Evolutionary conservation across 495 filamentous ascomycete genomes (phyloP), one percentile per base, ranked within the genome.

Genomic region (Cercophora scortea): DNA sequence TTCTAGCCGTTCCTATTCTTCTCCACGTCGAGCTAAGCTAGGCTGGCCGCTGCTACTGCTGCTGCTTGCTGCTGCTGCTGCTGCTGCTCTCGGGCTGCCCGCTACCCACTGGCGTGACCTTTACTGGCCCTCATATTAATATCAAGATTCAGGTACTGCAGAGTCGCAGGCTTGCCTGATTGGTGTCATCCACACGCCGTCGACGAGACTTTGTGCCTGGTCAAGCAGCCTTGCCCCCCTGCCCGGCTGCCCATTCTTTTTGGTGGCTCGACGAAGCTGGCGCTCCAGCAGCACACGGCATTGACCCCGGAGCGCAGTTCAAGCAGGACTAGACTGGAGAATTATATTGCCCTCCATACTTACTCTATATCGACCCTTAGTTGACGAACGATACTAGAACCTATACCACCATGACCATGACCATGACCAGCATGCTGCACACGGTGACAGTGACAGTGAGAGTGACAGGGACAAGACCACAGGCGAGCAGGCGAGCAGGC

Each of bases 81-180:
- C 25, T 25, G 25, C 25, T 25, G 25, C 25, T 25, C 25, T 25
- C 25, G 25, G 25, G 25, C 25, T 25, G 25, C 25, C 25, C 25
- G 25, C 25, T 13, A 11, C 43, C 10, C 55, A 34, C 45, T 41
- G 58, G 53, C 51, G 57, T 62, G 63, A 66, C 60, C 58, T 63
- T 53, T 61, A 46, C 52, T 61, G 54, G 42, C 32, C 52, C 53
- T 52, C 45, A 50, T 63, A 61, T 68, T 67, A 67, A 65, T 65
- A 58, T 67, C 56, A 53, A 50, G 40, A 32, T 59, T 61, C 63
- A 66, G 64, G 63, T 65, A 61, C 64, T 59, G 51, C 42, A 38
- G 36, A 38, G 36, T 38, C 10, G 36, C 9, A 54, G 47, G 32
- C 56, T 53, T 58, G 57, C 55, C 59, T 62, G 55, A 60, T 59